A percentile compares a stretch with the other conserved stretches of the same genome.
Conservation (phyloP, 2,329 filamentous ascomycete genomes). For the Aspergillus flavus region DNA sequence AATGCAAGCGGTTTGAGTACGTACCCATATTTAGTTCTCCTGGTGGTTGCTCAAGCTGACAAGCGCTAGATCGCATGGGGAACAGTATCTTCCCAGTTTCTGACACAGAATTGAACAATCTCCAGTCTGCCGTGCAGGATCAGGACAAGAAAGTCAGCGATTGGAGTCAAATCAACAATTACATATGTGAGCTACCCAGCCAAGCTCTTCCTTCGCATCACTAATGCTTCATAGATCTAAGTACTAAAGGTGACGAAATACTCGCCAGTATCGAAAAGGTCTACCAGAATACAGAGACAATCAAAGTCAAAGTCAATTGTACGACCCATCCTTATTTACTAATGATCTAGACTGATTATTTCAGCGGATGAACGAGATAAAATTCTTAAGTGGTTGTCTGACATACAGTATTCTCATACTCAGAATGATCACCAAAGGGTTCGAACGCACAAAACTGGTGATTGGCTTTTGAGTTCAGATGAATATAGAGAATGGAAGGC, state of each 20-base stretch:
- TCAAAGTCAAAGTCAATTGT: background rate
- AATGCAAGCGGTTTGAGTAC: background rate
- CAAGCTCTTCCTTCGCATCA: rapidly evolving
- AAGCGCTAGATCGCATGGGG: background rate
- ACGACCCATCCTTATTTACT: background rate
- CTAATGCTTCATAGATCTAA: background rate
- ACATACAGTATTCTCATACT: background rate
- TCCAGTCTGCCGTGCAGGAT: background rate
- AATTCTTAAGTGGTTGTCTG: background rate
- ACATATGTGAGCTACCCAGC: background rate
- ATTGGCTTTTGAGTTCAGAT: background rate
- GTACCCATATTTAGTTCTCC: background rate
- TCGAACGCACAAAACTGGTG: background rate
- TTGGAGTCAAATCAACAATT: background rate
- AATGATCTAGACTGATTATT: background rate
- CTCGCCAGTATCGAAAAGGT: background rate
- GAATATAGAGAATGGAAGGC: background rate
- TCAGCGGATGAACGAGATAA: background rate
- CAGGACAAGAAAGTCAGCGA: background rate
- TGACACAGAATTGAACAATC: background rate
- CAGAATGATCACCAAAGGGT: background rate
- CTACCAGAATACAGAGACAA: background rate
- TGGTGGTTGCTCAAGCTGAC: background rate
- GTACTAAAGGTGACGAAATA: background rate
- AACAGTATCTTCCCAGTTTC: background rate